These are phyloP conservation scores for Protea cynaroides DNA, from an alignment of 164 flowering plant species.

Conservation along the genomic window DNA sequence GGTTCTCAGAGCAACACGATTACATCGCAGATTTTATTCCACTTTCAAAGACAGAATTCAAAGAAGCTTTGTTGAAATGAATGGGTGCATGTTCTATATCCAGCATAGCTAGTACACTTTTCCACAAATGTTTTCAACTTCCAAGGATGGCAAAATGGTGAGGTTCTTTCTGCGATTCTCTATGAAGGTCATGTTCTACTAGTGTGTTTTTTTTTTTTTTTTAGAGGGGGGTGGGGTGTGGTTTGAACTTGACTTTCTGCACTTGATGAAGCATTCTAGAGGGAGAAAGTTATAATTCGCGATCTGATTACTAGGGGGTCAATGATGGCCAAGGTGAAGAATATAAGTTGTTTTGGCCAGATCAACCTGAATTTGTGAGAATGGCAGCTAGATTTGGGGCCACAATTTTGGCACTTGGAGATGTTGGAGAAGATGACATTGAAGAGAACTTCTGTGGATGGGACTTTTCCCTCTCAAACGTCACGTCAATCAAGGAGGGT, in stretches of 20 bases:
- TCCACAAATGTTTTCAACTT: slow-evolving; percentile 84
- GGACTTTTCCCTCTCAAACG: too few species aligned
- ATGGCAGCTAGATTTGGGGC: slow-evolving; percentile 90
- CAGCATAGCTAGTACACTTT: background rate
- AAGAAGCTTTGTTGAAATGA: slow-evolving; percentile 22
- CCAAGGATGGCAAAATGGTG: slow-evolving; percentile 75
- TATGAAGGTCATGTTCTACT: slow-evolving; percentile 79
- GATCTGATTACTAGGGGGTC: slow-evolving; percentile 26
- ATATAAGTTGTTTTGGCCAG: slow-evolving; percentile 78
- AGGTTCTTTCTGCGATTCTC: slow-evolving; percentile 81
- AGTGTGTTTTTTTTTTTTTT: too few species aligned
- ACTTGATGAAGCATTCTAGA: slow-evolving; percentile 55
- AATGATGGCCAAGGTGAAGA: slow-evolving; percentile 63
- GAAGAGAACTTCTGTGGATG: too few species aligned
- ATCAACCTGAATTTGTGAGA: slow-evolving; percentile 89
- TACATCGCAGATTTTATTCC: too few species aligned
- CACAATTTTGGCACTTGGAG: slow-evolving; percentile 85
- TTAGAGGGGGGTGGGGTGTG: too few species aligned
- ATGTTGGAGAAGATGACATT: slow-evolving; percentile 81
- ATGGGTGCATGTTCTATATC: slow-evolving; percentile 37
- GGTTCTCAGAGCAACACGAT: too few species aligned
- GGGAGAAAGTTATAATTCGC: slow-evolving; percentile 62
- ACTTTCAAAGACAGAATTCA: slow-evolving; percentile 59
- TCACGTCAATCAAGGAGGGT: too few species aligned
- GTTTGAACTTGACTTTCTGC: slow-evolving; percentile 52